Evolutionary conservation across 306 rosid genomes (phyloP), one percentile per base, ranked within the genome.

Genomic region (Medicago lupulina): DNA sequence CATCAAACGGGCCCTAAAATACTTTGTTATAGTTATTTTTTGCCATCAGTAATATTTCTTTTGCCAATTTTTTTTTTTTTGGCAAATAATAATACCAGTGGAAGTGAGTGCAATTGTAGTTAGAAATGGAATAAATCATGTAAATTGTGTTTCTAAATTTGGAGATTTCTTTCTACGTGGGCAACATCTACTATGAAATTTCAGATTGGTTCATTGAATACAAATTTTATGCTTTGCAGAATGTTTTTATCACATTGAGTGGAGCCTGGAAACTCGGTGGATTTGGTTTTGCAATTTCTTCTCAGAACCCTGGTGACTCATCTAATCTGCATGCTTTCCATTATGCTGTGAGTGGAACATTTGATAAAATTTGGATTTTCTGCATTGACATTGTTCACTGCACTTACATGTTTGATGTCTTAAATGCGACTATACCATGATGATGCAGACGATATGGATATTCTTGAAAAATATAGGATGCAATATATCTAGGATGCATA

Each of bases 221-320:
- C 21, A 60, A 57, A 70, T 47, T 57, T 62, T 73, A 19, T 77
- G 31, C 64, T 69, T 31, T 83, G 79, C 96, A 96, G 99, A 96
- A 92, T 91, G 85, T 92, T 76, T 85, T 96, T 78, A 96, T 96
- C 79, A 96, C 99, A 65, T 83, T 88, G 83, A 90, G 92, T 83
- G 99, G 99, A 86, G 98, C 99, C 73, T 96, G 99, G 99, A 96
- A 96, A 84, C 98, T 96, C 39, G 91, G 91, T 62, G 99, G 99
- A 74, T 96, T 96, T 82, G 90, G 99, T 82, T 92, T 92, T 88
- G 90, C 99, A 66, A 83, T 88, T 68, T 79, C 98, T 58, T 89
- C 89, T 77, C 89, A 85, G 72, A 65, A 86, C 65, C 68, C 86
- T 55, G 87, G 86, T 62, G 92, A 92, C 84, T 76, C 80, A 57